phyloP scores from a whole-genome alignment of 257 asterid species.

The Lycium barbarum region DNA sequence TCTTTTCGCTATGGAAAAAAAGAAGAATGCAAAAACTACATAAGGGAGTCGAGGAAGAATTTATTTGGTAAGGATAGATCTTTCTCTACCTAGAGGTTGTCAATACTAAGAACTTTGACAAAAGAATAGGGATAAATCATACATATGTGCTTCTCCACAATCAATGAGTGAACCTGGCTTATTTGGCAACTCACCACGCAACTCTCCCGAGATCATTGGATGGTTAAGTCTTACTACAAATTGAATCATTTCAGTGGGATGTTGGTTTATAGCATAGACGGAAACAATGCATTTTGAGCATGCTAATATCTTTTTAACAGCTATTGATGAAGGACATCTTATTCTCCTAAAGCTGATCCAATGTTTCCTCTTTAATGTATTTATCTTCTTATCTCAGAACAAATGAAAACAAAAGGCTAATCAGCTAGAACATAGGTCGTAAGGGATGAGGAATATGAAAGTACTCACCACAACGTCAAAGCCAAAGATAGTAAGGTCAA shows the following conservation, averaged over 20 bases:
- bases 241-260: not conserved
- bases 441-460: not conserved
- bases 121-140: not conserved
- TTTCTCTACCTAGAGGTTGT: not conserved
- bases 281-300: not conserved
- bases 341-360: slow-evolving; percentile 5
- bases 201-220: not conserved
- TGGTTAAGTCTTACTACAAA: not conserved
- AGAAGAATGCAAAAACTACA: not conserved
- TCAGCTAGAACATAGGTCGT: not conserved
- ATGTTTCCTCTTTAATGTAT: not conserved
- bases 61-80: not conserved
- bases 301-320: not conserved
- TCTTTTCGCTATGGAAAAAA: not conserved
- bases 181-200: not conserved
- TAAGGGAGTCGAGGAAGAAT: not conserved
- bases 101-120: not conserved
- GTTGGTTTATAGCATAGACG: not conserved
- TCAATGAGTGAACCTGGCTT: slow-evolving; percentile 1
- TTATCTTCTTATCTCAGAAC: not conserved
- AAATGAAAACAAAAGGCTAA: slow-evolving; percentile 5
- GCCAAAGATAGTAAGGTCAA: slow-evolving; percentile 87
- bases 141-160: not conserved
- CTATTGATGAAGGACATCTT: slow-evolving; percentile 12
- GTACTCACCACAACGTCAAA: slow-evolving; percentile 91